Conservation (phyloP, 2,329 filamentous ascomycete genomes). For the Ceratocystis lukuohia region DNA sequence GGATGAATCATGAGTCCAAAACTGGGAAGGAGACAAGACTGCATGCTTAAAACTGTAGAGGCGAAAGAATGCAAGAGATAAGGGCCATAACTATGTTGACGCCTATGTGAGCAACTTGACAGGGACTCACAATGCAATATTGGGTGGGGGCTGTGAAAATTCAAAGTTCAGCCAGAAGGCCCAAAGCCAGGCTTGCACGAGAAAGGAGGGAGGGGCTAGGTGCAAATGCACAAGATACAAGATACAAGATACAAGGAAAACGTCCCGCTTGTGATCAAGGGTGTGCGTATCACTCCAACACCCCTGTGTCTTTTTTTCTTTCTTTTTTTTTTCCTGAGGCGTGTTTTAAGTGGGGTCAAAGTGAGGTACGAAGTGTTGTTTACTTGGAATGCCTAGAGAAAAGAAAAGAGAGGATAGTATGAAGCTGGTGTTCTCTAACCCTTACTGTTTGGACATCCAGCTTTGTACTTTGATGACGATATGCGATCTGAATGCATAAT, state of each 20-base stretch:
- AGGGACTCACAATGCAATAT: not conserved
- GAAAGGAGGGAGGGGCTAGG: not conserved
- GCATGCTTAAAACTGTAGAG: not conserved
- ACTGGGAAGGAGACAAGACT: not conserved
- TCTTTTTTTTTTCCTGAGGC: not conserved
- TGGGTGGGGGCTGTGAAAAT: not conserved
- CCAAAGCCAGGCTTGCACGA: not conserved
- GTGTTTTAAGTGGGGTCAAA: not conserved
- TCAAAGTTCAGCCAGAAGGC: not conserved
- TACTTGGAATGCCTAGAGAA: not conserved
- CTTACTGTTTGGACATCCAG: too few relatives aligned
- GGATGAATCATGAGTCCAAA: not conserved
- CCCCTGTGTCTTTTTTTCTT: too few relatives aligned
- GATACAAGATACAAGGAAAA: not conserved
- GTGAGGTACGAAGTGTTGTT: not conserved
- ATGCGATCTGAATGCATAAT: not conserved
- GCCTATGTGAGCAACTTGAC: not conserved
- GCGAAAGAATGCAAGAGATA: not conserved
- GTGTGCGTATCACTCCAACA: not conserved
- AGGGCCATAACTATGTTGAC: not conserved
- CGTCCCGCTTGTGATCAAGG: not conserved
- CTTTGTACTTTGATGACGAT: not conserved
- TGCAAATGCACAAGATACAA: not conserved
- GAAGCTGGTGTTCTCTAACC: not conserved
- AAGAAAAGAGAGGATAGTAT: not conserved